These are phyloP conservation scores for Macaranga tanarius DNA, from an alignment of 441 rosid species.

Conservation along the genomic window DNA sequence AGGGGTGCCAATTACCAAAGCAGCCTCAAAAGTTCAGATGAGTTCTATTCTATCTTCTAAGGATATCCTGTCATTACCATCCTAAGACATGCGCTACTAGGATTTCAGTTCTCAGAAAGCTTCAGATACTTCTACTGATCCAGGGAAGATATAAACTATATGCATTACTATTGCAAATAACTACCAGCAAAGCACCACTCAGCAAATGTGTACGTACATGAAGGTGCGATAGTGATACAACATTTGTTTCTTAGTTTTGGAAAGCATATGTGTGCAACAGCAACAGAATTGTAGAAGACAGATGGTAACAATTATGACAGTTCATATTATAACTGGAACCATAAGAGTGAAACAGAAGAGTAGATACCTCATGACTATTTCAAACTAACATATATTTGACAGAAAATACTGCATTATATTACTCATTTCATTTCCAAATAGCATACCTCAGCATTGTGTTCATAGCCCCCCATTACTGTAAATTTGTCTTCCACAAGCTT, in stretches of 20 bases:
- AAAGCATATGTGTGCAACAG: background rate
- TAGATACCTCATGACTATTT: background rate
- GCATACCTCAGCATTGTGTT: conserved; percentile 83
- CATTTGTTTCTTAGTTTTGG: background rate
- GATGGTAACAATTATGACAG: background rate
- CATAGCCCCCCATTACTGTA: conserved; percentile 70
- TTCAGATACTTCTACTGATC: background rate
- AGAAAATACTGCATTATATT: background rate
- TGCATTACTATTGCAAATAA: background rate
- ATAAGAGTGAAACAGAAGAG: background rate
- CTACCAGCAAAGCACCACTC: background rate
- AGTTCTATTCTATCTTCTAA: background rate
- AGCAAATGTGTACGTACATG: background rate
- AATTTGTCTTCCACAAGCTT: conserved; percentile 89
- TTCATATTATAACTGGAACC: background rate
- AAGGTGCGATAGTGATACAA: background rate
- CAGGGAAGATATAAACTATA: background rate
- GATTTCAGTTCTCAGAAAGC: background rate
- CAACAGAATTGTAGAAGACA: conserved; percentile 4
- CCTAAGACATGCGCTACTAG: background rate
- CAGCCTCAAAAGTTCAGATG: background rate
- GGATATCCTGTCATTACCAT: background rate
- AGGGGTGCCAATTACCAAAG: background rate
- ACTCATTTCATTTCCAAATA: conserved; percentile 23
- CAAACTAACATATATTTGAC: background rate